Evolutionary conservation across 2,329 filamentous ascomycete species (phyloP), one percentile per base, ranked within the genome.

Genomic region (Ceratocystis colombiana): DNA sequence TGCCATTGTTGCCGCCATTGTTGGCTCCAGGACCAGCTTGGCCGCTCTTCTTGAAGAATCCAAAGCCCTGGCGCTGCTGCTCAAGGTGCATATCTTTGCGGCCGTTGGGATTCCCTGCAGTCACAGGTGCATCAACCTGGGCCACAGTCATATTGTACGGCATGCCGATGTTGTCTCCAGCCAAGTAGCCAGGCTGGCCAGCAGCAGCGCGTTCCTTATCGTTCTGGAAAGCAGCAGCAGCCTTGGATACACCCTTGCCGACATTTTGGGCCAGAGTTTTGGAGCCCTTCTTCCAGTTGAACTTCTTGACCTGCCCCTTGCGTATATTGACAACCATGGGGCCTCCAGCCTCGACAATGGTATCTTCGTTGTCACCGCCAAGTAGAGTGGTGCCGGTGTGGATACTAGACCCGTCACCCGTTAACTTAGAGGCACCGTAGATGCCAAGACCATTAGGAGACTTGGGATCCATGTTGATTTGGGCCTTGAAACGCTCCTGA

Each of bases 281-380:
- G 48, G 90, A 90, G 48, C 91, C 91, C 79, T 95, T 96, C 82
- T 96, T 96, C 92, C 94, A 97, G 77, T 96, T 96, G 77, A 96
- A 96, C 75, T 96, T 97, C 79, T 91, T 96, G 65, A 88, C 86
- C 73, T 96, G 91, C 37, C 89, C 91, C 77, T 96, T 97, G 71
- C 91, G 86, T 69, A 97, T 95, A 72, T 94, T 95, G 68, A 97
- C 89, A 44, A 97, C 89, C 68, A 96, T 94, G n/a, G 94, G 92
- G 1, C 90, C 88, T 1, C 90, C 88, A 33, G 85, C 80, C 69
- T 85, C 82, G n/a, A 85, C 75, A 66, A 84, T 80, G 0, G 80
- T 80, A 50, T 94, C 90, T 59, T 89, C 88, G 20, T 83, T 81
- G 69, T 86, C 84, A 8, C 82, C 79, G 64, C 87, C 79, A 71